Conservation (phyloP, 331 rosid species). For the Arachis monticola region DNA sequence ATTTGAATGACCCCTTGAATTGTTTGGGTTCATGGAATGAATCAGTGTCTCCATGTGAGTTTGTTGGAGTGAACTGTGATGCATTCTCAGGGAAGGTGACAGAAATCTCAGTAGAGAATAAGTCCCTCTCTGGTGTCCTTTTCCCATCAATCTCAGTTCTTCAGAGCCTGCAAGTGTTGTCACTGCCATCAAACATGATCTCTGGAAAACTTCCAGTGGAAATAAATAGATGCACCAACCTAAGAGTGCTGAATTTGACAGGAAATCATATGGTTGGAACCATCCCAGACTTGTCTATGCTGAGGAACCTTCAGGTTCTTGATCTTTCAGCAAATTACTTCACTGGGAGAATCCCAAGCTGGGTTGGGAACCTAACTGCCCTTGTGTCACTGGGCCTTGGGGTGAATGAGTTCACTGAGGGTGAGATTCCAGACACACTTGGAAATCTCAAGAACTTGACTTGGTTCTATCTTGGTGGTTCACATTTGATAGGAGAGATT, state of each 20-base stretch:
- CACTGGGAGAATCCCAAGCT: slow-evolving; percentile 62
- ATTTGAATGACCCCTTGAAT: slow-evolving; percentile 69
- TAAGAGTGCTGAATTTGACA: slow-evolving; percentile 70
- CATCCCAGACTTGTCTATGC: slow-evolving; percentile 76
- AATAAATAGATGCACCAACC: slow-evolving; percentile 53
- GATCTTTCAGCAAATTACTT: slow-evolving; percentile 75
- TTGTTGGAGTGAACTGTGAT: slow-evolving; percentile 70
- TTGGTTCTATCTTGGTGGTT: slow-evolving; percentile 71
- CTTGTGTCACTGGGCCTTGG: slow-evolving; percentile 67
- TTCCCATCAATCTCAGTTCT: slow-evolving; percentile 62
- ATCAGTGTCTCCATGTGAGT: slow-evolving; percentile 63
- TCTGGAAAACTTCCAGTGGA: slow-evolving; percentile 70
- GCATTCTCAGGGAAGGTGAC: slow-evolving; percentile 53
- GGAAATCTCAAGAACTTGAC: slow-evolving; percentile 75
- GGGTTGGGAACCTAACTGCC: slow-evolving; percentile 74
- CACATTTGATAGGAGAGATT: slow-evolving; percentile 76
- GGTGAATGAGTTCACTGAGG: slow-evolving; percentile 52
- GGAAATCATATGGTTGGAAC: slow-evolving; percentile 59
- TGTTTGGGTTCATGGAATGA: slow-evolving; percentile 69
- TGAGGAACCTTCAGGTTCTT: slow-evolving; percentile 62
- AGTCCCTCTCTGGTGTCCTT: slow-evolving; percentile 73
- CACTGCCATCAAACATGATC: slow-evolving; percentile 63
- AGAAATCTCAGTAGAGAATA: slow-evolving; percentile 63
- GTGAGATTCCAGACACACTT: slow-evolving; percentile 64
- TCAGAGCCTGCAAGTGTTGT: slow-evolving; percentile 57